Conservation (phyloP, 2,329 filamentous ascomycete species). For the Pyrenochaeta sp. region DNA sequence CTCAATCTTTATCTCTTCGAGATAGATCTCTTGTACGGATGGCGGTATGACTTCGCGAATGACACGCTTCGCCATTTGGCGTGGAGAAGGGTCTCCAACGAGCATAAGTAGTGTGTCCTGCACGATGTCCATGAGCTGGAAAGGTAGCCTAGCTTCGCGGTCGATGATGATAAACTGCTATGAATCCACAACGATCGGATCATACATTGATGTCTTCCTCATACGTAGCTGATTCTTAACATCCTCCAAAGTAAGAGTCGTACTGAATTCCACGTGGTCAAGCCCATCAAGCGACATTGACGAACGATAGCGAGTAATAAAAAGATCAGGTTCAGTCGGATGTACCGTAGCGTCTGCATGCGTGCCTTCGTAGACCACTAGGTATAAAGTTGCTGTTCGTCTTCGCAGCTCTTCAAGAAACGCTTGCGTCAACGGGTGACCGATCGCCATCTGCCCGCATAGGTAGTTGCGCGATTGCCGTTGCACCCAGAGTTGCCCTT, state of each 20-base stretch:
- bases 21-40: conserved; percentile 30
- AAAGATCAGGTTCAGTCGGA: conserved; percentile 32
- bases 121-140: conserved; percentile 38
- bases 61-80: conserved; percentile 32
- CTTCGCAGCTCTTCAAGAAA: conserved; percentile 35
- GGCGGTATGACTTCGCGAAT: conserved; percentile 34
- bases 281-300: conserved; percentile 21
- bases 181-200: conserved; percentile 41
- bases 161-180: conserved; percentile 47
- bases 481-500: conserved; percentile 20
- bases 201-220: conserved; percentile 35
- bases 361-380: conserved; percentile 41
- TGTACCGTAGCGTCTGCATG: conserved; percentile 36
- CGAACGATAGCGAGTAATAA: conserved; percentile 32
- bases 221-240: conserved; percentile 37
- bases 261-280: conserved; percentile 23
- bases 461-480: conserved; percentile 35
- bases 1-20: conserved; percentile 30
- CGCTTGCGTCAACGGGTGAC: conserved; percentile 23
- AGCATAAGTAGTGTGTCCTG: conserved; percentile 38
- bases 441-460: conserved; percentile 43
- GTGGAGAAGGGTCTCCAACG: conserved; percentile 28
- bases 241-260: conserved; percentile 32
- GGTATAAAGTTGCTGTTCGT: conserved; percentile 24
- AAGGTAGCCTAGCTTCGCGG: conserved; percentile 31